A percentile compares a stretch with the other conserved stretches of the same genome.
phyloP scores from a whole-genome alignment of 2,329 filamentous ascomycete species.

The Alternaria panax region DNA sequence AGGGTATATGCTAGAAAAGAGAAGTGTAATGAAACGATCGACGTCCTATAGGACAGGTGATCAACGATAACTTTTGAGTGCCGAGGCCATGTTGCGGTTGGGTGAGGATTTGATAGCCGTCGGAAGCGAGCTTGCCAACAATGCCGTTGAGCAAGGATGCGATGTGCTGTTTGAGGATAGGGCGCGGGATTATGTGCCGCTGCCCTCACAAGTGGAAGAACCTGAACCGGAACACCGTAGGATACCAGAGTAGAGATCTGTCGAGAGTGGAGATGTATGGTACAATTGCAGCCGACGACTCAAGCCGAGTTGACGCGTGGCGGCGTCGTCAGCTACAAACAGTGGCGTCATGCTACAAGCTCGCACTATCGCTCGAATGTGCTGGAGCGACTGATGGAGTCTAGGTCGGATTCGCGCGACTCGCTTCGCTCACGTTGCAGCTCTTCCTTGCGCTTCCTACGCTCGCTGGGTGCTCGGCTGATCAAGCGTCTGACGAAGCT shows the following conservation, averaged over 20 bases:
- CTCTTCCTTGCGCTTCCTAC: conserved; percentile 49
- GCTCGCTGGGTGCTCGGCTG: conserved; percentile 53
- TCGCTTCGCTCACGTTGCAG: conserved; percentile 36
- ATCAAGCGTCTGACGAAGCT: conserved; percentile 54
- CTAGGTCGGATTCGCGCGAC: conserved; percentile 42
- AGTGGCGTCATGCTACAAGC: conserved; percentile 25
- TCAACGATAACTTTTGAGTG: conserved; percentile 24
- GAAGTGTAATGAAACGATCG: conserved; percentile 17
- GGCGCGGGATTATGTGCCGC: conserved; percentile 21
- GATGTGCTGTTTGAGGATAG: conserved; percentile 14
- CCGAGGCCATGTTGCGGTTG: conserved; percentile 14
- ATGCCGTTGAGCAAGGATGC: conserved; percentile 12
- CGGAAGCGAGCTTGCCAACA: conserved; percentile 4
- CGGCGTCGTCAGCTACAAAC: conserved; percentile 30
- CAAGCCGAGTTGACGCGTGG: conserved; percentile 30
- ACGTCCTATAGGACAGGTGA: conserved; percentile 16
- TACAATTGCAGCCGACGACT: conserved; percentile 22
- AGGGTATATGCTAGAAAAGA: conserved; percentile 37
- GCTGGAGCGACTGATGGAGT: conserved; percentile 46
- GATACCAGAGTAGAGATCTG: conserved; percentile 23
- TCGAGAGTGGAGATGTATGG: conserved; percentile 30
- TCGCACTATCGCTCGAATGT: conserved; percentile 43
- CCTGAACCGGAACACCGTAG: conserved; percentile 18
- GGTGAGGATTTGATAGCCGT: conserved; percentile 8
- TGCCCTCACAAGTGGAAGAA: conserved; percentile 11